Percentiles rank a stretch among this genome's conserved stretches.
Evolutionary conservation across 352 stramenopile genomes (phyloP).

Genomic region (Phytophthora syringae): DNA sequence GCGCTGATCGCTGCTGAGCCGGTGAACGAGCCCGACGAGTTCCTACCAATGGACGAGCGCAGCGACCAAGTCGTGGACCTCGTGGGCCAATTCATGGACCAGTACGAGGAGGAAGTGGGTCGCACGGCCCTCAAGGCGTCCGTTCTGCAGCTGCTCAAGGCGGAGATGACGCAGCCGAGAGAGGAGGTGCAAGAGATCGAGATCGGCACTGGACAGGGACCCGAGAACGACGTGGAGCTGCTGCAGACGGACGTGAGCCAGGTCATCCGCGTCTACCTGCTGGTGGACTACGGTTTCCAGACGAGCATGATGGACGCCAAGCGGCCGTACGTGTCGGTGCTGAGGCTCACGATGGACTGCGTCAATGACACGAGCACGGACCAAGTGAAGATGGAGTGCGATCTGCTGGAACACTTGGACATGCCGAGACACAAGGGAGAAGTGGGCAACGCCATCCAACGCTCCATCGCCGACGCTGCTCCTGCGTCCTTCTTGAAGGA

Average conservation of each 20-base stretch:
- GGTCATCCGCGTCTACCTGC: conserved; percentile 53
- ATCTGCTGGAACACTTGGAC: conserved; percentile 66
- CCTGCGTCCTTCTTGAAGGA: conserved; percentile 44
- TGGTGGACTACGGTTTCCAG: conserved; percentile 70
- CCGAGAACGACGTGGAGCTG: conserved; percentile 44
- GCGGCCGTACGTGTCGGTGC: conserved; percentile 60
- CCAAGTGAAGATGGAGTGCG: conserved; percentile 41
- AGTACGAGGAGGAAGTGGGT: conserved; percentile 58
- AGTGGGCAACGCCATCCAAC: conserved; percentile 51
- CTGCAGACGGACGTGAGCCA: conserved; percentile 49
- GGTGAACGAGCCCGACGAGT: conserved; percentile 29
- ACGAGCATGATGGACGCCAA: conserved; percentile 60
- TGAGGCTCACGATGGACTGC: conserved; percentile 68
- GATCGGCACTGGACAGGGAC: conserved; percentile 33
- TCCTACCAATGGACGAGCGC: conserved; percentile 28
- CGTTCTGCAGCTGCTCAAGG: conserved; percentile 58
- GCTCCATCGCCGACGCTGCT: conserved; percentile 48
- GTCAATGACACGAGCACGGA: conserved; percentile 38
- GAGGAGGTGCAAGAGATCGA: conserved; percentile 52
- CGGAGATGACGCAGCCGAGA: conserved; percentile 49
- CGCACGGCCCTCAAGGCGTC: conserved; percentile 49
- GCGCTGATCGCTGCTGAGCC: conserved; percentile 23
- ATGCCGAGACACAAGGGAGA: conserved; percentile 53
- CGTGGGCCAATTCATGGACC: conserved; percentile 53
- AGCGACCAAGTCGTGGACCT: conserved; percentile 39